Base-by-base conservation (phyloP, 2,329 filamentous ascomycete species). In the Microsporum ferrugineum region DNA sequence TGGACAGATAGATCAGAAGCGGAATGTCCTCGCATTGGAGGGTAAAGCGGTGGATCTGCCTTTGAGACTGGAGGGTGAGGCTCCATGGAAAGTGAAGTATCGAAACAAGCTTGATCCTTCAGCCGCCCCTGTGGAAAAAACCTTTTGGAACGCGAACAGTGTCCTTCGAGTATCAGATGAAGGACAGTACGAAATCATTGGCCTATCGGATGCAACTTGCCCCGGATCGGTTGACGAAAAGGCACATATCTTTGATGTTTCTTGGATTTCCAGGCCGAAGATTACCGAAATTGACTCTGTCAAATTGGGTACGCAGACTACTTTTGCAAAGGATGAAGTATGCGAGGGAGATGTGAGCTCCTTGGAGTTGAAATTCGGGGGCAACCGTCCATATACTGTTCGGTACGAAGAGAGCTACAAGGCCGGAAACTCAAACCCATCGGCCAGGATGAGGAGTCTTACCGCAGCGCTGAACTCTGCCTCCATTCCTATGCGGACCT, bases 291-390 rank as follows among this genome's bases (percentile, higher is more conserved):
- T 85, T 55, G 73, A 75, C 63, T 71, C 71, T 5, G 67, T 66
- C 29, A 65, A 68, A 34, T 79, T 89, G 55, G 77, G 77, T 8
- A 74, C 80, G 39, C 77, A 79, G 14, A 78, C 77, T 6, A 79
- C 80, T 38, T 88, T 86, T 70, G 71, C 85, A 66, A 95, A 95
- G 73, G 82, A 85, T 47, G 86, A 91, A 63, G 87, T 99, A 34
- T 99, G 94, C 70, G 91, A 99, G 76, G 92, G 92, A 34, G 92
- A 97, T 64, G 88, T 96, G 69, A 92, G 96, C 72, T 85, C 86
- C 2, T 85, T 96, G 60, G 91, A 96, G 69, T 78, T 99, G 59
- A 81, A 82, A 49, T 81, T 99, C 64, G 83, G 83, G 71, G 92
- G 90, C 83, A 82, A 86, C 58, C 83, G 91, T 39, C 94, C 94